phyloP scores from a whole-genome alignment of 2,329 filamentous ascomycete species.

The Lachnellula cervina region DNA sequence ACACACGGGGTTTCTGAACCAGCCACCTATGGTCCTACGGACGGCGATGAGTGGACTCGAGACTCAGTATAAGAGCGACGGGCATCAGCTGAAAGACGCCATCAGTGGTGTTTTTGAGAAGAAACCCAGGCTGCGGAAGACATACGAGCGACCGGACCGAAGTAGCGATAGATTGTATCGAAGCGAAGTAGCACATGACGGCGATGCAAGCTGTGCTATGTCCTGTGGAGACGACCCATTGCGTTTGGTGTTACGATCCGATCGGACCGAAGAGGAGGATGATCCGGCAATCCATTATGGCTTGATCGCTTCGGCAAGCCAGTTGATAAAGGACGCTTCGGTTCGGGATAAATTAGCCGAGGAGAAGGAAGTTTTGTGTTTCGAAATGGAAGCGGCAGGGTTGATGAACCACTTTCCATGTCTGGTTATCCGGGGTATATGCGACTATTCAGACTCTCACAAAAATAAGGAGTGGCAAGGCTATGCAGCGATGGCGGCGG shows the following conservation, averaged over 20 bases:
- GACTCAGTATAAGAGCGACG: constrained; percentile 18
- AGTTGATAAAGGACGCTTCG: constrained; percentile 16
- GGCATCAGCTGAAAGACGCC: constrained; percentile 13
- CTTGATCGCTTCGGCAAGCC: constrained; percentile 32
- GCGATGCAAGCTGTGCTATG: constrained; percentile 11
- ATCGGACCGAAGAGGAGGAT: constrained; percentile 14
- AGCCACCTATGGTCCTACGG: constrained; percentile 21
- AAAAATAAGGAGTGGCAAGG: constrained; percentile 20
- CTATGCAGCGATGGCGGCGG: constrained; percentile 17
- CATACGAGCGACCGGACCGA: constrained; percentile 25
- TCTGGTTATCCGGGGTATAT: constrained; percentile 33
- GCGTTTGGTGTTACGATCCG: constrained; percentile 15
- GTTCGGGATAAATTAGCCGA: constrained; percentile 12
- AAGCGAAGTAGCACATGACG: constrained; percentile 11
- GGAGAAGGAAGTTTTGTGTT: constrained; percentile 26
- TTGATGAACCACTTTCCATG: constrained; percentile 30
- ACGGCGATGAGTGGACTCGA: constrained; percentile 21
- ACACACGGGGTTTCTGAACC: constrained; percentile 19
- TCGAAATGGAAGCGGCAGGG: constrained; percentile 34
- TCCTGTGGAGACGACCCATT: constrained; percentile 20
- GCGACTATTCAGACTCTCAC: constrained; percentile 33
- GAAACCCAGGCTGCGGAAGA: constrained; percentile 24
- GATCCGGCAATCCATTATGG: constrained; percentile 33
- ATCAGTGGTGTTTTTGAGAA: constrained; percentile 23
- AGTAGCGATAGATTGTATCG: constrained; percentile 30